Base-by-base conservation (phyloP, 2,329 filamentous ascomycete species). In the Nothophoma quercina region DNA sequence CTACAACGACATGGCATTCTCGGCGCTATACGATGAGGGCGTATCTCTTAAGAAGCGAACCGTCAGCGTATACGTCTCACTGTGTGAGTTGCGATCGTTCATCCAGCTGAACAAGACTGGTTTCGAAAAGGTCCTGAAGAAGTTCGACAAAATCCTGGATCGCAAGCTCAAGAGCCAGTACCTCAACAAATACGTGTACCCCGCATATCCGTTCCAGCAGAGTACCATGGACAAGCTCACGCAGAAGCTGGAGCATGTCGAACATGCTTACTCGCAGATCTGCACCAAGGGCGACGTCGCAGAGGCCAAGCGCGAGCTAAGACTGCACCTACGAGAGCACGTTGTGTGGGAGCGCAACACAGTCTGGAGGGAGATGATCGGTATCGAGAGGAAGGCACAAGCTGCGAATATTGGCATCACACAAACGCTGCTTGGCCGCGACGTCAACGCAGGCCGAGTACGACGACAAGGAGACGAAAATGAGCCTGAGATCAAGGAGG, bases 271-370 rank as follows among this genome's bases (percentile, higher is more conserved):
- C 69, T 87, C 92, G 1, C 83, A 88, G 21, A 80, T 97, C 15
- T 89, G 96, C 47, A 96, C 92, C 0, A 85, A 88, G 33, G 92
- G 92, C 23, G 91, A 99, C 67, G 76, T 89, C 3, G 80, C 83
- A 5, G 78, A 89, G 10, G 93, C 95, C 4, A 90, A 87, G 67
- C 88, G 90, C 62, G 95, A 98, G 70, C 81, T 99, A 51, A 85
- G 95, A 46, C 85, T 96, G 23, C 93, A 99, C 69, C 83, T 99
- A 21, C 83, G 95, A 51, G 96, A 99, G 76, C 95, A 99, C 73
- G 93, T 99, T 16, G 93, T 98, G 0, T 99, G 95, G 96, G 96
- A 99, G 74, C 85, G 95, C 51, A 99, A 99, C 71, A 99, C 95
- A 0, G 95, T 99, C 15, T 99, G 95, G 95, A 83, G 96, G 77